Evolutionary conservation across 768 basidiomycete species (phyloP).

Genomic region (Podaxis carcinomalis): DNA sequence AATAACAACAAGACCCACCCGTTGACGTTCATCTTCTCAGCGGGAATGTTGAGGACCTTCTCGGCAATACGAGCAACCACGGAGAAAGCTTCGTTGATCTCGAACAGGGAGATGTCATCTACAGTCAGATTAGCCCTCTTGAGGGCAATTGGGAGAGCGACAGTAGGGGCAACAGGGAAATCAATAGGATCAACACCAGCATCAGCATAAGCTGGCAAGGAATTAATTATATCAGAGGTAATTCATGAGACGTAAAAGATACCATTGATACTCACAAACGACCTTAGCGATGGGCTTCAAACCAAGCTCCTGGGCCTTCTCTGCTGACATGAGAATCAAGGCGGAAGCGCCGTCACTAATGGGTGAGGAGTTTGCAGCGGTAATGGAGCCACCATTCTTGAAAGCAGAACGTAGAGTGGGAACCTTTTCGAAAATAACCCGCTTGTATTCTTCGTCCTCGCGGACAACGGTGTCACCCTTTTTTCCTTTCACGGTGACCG

Average conservation of each 20-base stretch:
- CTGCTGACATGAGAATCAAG: constrained; percentile 89
- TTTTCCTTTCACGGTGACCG: constrained; percentile 88
- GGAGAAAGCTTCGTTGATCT: constrained; percentile 98
- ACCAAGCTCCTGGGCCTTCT: constrained; percentile 88
- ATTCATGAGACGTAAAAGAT: constrained; percentile 8
- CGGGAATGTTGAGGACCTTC: constrained; percentile 79
- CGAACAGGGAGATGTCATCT: constrained; percentile 86
- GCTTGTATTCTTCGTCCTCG: constrained; percentile 99
- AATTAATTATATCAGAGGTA: constrained; percentile 9
- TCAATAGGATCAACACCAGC: constrained; percentile 95
- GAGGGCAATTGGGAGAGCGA: constrained; percentile 86
- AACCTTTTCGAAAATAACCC: constrained; percentile 92
- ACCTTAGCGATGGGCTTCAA: constrained; percentile 92
- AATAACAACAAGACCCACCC: constrained; percentile 48
- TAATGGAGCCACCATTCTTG: constrained; percentile 85
- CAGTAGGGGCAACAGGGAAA: constrained; percentile 93
- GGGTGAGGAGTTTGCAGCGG: constrained; percentile 93
- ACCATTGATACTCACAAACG: constrained; percentile 60
- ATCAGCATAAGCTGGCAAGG: constrained; percentile 82
- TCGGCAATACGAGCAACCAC: constrained; percentile 89
- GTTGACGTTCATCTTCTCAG: constrained; percentile 85
- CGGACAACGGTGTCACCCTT: constrained; percentile 86
- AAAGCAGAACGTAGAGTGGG: constrained; percentile 86
- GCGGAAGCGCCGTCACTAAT: constrained; percentile 97
- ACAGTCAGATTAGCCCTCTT: constrained; percentile 79